phyloP scores from a whole-genome alignment of 805 yeast genomes.

The Hyphopichia homilentoma region DNA sequence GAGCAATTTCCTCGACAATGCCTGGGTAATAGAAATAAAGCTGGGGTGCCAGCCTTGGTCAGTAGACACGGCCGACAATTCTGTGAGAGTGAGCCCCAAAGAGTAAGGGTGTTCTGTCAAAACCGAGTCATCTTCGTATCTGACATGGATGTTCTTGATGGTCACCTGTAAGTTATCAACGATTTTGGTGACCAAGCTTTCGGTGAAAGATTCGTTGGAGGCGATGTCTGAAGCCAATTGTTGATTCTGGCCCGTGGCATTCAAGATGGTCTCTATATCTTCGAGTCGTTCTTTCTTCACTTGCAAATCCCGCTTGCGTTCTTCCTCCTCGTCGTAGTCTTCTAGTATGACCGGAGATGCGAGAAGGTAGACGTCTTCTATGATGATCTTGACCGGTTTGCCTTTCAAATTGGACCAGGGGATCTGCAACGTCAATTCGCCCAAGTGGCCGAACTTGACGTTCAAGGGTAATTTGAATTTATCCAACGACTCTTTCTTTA shows the following conservation, averaged over 20 bases:
- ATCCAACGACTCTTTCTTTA: constrained; percentile 88
- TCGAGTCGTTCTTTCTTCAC: constrained; percentile 65
- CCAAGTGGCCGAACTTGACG: constrained; percentile 85
- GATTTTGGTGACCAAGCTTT: constrained; percentile 80
- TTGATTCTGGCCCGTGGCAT: constrained; percentile 33
- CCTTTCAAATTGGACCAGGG: constrained; percentile 96
- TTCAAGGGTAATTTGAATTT: constrained; percentile 80
- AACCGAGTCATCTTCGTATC: constrained; percentile 79
- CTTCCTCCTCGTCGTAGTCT: constrained; percentile 54
- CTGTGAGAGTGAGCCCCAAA: constrained; percentile 77
- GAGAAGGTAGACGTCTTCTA: constrained; percentile 82
- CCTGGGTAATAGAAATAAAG: constrained; percentile 68
- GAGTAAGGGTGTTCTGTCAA: constrained; percentile 77
- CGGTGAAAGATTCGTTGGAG: constrained; percentile 79
- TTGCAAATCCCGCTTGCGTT: constrained; percentile 55
- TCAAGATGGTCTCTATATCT: constrained; percentile 61
- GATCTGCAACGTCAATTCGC: constrained; percentile 82
- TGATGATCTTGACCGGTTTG: constrained; percentile 83
- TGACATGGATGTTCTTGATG: constrained; percentile 82
- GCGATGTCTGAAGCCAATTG: constrained; percentile 31
- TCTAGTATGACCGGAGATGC: constrained; percentile 69
- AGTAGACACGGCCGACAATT: constrained; percentile 88
- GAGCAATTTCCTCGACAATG: constrained; percentile 70
- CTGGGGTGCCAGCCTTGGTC: constrained; percentile 82
- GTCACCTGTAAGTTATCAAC: constrained; percentile 91